Evolutionary conservation across 73 alveolate species (phyloP), one percentile per base, ranked within the genome.

Genomic region (Breviolum minutum): DNA sequence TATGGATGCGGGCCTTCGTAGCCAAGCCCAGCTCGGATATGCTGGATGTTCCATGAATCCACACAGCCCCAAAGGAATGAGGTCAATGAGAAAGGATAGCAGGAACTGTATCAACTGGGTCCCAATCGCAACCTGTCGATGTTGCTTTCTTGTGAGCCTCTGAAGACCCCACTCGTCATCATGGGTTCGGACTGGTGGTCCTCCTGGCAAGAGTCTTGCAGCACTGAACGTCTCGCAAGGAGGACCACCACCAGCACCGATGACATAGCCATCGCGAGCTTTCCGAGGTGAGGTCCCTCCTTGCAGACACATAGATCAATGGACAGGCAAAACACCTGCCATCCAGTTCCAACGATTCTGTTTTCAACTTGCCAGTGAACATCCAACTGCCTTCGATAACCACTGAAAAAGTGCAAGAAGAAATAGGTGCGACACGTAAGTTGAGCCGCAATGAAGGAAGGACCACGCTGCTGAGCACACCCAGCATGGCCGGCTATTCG

Each of bases 211-310:
- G 13, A 7, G 27, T 6, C 95, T 1, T n/a, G 95, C 95, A 0
- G 95, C 95, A 5, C 66, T 17, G 62, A n/a, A 84, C 6, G 93
- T 84, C 29, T 84, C 93, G n/a, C 93, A 84, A 22, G 77, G 71
- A 5, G 93, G 95, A 10, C 95, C 95, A 24, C 77, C 77, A 6
- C 95, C 95, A 0, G 20, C 64, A 0, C 79, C 79, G 10, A 86
- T 2, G 1, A 86, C 9, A 26, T 26, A 80, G 29, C 95, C 95
- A 8, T 19, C n/a, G 40, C 32, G 24, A 0, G 8, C 94, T 8
- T 3, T 17, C 94, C 94, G 62, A 84, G 77, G 26, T 84, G 61
- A 4, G 77, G 60, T 0, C 19, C 2, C 4, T 84, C 79, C 0
- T 61, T 26, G 8, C 17, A 48, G 27, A 84, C 12, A 61, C 94